These are phyloP conservation scores for Leccinum subtestaceum DNA, from an alignment of 768 basidiomycete species.

Conservation along the genomic window DNA sequence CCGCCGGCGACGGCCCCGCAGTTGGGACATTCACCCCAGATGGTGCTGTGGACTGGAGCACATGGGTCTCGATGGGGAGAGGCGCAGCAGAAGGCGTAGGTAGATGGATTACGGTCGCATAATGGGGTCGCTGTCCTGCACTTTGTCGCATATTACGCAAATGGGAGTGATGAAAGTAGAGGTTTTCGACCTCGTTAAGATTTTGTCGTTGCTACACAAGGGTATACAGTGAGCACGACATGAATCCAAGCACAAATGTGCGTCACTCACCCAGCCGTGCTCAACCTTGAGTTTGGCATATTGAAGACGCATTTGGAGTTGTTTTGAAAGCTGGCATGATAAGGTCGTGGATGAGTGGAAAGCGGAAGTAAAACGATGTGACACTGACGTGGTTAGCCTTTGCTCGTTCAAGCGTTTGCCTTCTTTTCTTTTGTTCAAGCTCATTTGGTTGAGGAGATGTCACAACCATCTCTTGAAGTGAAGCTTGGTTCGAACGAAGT, in stretches of 20 bases:
- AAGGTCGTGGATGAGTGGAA: background rate
- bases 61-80: constrained; percentile 7
- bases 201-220: constrained; percentile 65
- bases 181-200: constrained; percentile 77
- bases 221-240: constrained; percentile 1
- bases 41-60: constrained; percentile 14
- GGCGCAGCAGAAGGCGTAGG: background rate
- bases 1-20: constrained; percentile 8
- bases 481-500: background rate
- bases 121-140: constrained; percentile 19
- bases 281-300: constrained; percentile 80
- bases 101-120: background rate
- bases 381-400: constrained; percentile 55
- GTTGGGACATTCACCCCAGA: constrained; percentile 13
- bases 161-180: constrained; percentile 76
- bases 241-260: background rate
- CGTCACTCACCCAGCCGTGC: constrained; percentile 69
- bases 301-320: constrained; percentile 70
- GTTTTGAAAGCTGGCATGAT: constrained; percentile 55
- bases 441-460: constrained; percentile 27
- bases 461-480: constrained; percentile 20
- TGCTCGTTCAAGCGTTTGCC: constrained; percentile 52
- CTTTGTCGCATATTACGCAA: constrained; percentile 32
- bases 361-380: background rate
- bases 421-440: constrained; percentile 39